Evolutionary conservation across 257 asterid genomes (phyloP), one percentile per base, ranked within the genome.

Genomic region (Marsdenia floribunda): DNA sequence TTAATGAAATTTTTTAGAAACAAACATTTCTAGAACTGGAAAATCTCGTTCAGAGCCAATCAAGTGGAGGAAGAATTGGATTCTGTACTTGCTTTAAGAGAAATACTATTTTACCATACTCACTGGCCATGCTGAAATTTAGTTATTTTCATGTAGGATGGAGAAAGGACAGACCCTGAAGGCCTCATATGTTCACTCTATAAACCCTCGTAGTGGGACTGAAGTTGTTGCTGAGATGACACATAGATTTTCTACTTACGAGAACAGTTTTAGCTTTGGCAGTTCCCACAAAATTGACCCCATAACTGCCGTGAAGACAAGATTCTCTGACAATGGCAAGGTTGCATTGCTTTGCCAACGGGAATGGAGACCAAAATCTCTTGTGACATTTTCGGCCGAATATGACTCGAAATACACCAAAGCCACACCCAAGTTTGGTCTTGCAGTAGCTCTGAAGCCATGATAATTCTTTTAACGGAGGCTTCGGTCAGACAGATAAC

Each of bases 151-250:
- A 1, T 68, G 54, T 67, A 92, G 97, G 87, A 83, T 87, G 55
- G 98, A 90, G 68, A 89, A 85, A 85, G 98, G 98, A 50, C 91
- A 89, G 77, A 81, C 96, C 1, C 82, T 90, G 85, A 92, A 85
- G 88, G 96, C 91, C 63, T 90, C 97, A 16, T 92, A 90, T 29
- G 84, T 84, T 35, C 98, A 90, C 72, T 74, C 80, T 37, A 81
- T 92, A 26, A 81, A 86, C 75, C 86, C 89, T 10, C 21, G 49
- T 67, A 88, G 76, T 4, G 96, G 96, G 70, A 89, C 91, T 26
- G 94, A 90, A 79, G 91, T 92, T 73, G 97, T 89, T 35, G 92
- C 93, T 11, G 97, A 89, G 83, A 89, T 92, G 98, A 85, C 84
- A 1, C 97, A 89, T 82, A 87, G 96, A 80, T 80, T 83, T n/a